Evolutionary conservation across 495 filamentous ascomycete genomes (phyloP).

Genomic region (Penicillium coprophilum): DNA sequence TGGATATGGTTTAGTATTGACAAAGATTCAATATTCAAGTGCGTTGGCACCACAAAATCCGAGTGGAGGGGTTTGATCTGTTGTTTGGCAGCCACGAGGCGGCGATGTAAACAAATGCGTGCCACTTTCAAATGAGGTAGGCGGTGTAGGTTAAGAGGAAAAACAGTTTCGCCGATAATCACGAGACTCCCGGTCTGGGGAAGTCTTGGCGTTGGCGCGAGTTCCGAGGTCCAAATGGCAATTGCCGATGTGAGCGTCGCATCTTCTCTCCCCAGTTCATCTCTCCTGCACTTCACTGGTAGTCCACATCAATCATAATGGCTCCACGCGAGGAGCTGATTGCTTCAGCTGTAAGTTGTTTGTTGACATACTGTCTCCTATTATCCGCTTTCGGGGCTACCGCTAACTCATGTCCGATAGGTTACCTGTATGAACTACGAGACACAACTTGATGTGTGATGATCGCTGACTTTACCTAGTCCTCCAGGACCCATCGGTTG

Average conservation of each 20-base stretch:
- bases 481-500: slow-evolving; percentile 87
- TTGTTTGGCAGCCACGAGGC: slow-evolving; percentile 19
- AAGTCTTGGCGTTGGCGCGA: slow-evolving; percentile 32
- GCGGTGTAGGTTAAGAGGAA: slow-evolving; percentile 30
- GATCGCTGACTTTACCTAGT: slow-evolving; percentile 54
- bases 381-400: slow-evolving; percentile 12
- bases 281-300: slow-evolving; percentile 14
- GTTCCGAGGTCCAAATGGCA: slow-evolving; percentile 46
- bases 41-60: slow-evolving; percentile 13
- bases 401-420: slow-evolving; percentile 26
- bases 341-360: slow-evolving; percentile 67
- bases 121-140: slow-evolving; percentile 27
- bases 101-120: slow-evolving; percentile 35
- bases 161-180: slow-evolving; percentile 29
- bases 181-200: slow-evolving; percentile 43
- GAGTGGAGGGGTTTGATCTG: slow-evolving; percentile 21
- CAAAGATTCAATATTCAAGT: slow-evolving; percentile 7
- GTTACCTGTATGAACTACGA: slow-evolving; percentile 40
- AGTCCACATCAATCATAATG: slow-evolving; percentile 50
- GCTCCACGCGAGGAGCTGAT: slow-evolving; percentile 78
- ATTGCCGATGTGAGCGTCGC: slow-evolving; percentile 27
- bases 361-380: not conserved
- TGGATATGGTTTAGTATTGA: slow-evolving; percentile 8
- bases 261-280: slow-evolving; percentile 19
- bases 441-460: slow-evolving; percentile 8